phyloP scores from a whole-genome alignment of 2,329 filamentous ascomycete genomes.

The Penicillium occitanis region DNA sequence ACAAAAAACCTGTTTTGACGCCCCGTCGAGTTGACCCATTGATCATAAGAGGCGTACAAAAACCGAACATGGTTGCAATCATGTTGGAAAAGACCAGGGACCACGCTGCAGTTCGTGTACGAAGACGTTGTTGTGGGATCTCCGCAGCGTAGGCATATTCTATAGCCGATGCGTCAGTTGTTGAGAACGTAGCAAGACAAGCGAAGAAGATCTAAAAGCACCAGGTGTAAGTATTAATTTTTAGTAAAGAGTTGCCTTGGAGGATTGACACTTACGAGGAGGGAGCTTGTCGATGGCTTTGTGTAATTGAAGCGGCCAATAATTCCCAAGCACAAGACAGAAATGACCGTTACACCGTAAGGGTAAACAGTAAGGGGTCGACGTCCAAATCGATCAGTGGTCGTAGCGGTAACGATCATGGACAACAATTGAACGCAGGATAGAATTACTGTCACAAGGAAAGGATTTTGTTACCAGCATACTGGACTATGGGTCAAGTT shows the following conservation, averaged over 20 bases:
- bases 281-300: not conserved
- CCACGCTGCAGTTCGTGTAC: not conserved
- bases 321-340: not conserved
- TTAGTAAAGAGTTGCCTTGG: not conserved
- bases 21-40: not conserved
- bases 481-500: not conserved
- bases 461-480: not conserved
- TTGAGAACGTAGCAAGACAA: not conserved
- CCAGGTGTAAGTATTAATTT: not conserved
- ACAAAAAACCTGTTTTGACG: not conserved
- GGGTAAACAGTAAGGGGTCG: not conserved
- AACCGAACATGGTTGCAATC: not conserved
- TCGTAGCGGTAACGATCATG: not conserved
- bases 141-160: not conserved
- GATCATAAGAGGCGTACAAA: not conserved
- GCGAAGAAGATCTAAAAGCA: not conserved
- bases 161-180: not conserved
- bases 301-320: not conserved
- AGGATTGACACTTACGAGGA: not conserved
- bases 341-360: not conserved
- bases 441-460: not conserved
- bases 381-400: not conserved
- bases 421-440: not conserved
- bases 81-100: not conserved
- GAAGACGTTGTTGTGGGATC: not conserved